phyloP scores from a whole-genome alignment of 2,329 filamentous ascomycete genomes.

The Venturiaceae sp. region DNA sequence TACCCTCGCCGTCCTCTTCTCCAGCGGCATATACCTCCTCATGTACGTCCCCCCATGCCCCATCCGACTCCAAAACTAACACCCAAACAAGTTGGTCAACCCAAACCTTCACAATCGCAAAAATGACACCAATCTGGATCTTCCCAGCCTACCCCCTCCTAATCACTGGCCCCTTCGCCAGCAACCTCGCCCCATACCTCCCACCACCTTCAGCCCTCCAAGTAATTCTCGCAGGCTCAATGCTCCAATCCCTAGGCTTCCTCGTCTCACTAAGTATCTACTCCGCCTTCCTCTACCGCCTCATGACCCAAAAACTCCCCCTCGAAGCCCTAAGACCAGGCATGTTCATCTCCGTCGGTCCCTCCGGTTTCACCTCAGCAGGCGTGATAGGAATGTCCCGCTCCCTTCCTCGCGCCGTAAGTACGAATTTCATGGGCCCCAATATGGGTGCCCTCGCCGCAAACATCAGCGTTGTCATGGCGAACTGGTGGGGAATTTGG shows the following conservation, averaged over 20 bases:
- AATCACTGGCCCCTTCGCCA: slow-evolving; percentile 64
- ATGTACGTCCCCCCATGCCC: slow-evolving; percentile 45
- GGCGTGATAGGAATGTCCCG: slow-evolving; percentile 42
- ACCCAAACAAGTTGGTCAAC: slow-evolving; percentile 45
- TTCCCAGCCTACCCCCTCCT: slow-evolving; percentile 78
- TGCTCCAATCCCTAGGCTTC: slow-evolving; percentile 56
- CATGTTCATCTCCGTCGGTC: slow-evolving; percentile 79
- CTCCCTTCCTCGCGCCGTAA: slow-evolving; percentile 37
- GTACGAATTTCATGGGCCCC: slow-evolving; percentile 46
- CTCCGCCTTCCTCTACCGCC: slow-evolving; percentile 70
- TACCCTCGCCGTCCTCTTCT: slow-evolving; percentile 55
- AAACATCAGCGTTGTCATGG: slow-evolving; percentile 43
- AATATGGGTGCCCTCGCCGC: slow-evolving; percentile 41
- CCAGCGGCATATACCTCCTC: slow-evolving; percentile 63
- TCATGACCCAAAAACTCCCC: slow-evolving; percentile 83
- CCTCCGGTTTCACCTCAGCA: slow-evolving; percentile 58
- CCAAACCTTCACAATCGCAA: slow-evolving; percentile 61
- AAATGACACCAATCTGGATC: slow-evolving; percentile 84
- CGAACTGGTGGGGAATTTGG: slow-evolving; percentile 63
- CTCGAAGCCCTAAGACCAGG: slow-evolving; percentile 66
- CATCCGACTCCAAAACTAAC: slow-evolving; percentile 1
- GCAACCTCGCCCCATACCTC: slow-evolving; percentile 42
- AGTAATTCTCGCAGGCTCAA: slow-evolving; percentile 49
- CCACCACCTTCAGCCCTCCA: slow-evolving; percentile 34
- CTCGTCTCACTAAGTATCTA: slow-evolving; percentile 69